These are phyloP conservation scores for Picochlorum costavermella DNA, from an alignment of 139 green algal species.

Conservation along the genomic window DNA sequence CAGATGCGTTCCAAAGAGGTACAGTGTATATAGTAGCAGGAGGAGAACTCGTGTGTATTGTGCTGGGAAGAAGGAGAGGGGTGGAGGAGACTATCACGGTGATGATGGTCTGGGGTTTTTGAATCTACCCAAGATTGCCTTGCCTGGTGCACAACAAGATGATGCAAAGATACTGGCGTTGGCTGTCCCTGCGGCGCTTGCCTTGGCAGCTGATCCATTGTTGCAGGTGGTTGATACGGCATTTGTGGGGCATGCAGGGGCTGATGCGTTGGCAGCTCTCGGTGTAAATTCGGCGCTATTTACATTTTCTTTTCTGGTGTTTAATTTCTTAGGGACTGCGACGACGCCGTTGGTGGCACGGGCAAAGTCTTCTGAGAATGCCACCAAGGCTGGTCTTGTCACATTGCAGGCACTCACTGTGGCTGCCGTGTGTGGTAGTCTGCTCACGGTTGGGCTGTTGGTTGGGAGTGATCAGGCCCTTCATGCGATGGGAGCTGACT, in stretches of 20 bases:
- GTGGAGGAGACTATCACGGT: neutral
- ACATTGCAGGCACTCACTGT: conserved; percentile 32
- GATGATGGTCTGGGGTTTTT: neutral
- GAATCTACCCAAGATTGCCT: neutral
- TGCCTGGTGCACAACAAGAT: conserved; percentile 5
- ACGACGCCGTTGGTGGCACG: conserved; percentile 61
- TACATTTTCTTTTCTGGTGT: conserved; percentile 59
- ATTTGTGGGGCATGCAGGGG: conserved; percentile 49
- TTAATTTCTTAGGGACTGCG: conserved; percentile 70
- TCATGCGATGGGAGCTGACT: conserved; percentile 46
- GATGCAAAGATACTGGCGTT: conserved; percentile 47
- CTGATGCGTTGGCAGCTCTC: conserved; percentile 48
- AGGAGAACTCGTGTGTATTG: too few species aligned
- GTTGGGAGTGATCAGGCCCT: conserved; percentile 22
- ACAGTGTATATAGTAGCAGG: too few species aligned
- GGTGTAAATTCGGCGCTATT: conserved; percentile 64
- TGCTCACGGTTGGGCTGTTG: conserved; percentile 21
- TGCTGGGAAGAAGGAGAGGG: neutral
- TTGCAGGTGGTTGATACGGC: conserved; percentile 53
- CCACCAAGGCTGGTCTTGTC: conserved; percentile 8
- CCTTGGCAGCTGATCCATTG: conserved; percentile 60
- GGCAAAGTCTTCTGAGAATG: conserved; percentile 33
- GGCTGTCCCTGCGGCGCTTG: conserved; percentile 44
- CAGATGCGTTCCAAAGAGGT: too few species aligned
- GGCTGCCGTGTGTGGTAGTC: conserved; percentile 33